A percentile compares a stretch with the other conserved stretches of the same genome.
phyloP scores from a whole-genome alignment of 345 rosid genomes.

The Isatis tinctoria region DNA sequence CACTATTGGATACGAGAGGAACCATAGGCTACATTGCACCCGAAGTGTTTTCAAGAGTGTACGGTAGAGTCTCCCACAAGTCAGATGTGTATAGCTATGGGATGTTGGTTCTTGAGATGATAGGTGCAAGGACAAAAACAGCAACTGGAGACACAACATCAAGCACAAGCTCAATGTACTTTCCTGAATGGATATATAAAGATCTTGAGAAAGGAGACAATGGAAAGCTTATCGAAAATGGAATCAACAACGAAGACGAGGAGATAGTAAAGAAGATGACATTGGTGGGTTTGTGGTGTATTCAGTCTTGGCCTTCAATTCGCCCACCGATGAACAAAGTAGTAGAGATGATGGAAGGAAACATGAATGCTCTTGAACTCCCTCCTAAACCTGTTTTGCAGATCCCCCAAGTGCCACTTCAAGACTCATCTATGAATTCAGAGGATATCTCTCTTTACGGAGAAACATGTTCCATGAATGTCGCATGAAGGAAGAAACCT shows the following conservation, averaged over 20 bases:
- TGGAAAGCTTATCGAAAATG: neutral
- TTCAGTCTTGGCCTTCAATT: slow-evolving; percentile 5
- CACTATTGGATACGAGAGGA: slow-evolving; percentile 39
- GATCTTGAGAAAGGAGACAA: slow-evolving; percentile 20
- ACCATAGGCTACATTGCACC: slow-evolving; percentile 49
- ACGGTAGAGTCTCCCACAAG: slow-evolving; percentile 40
- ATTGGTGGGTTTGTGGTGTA: slow-evolving; percentile 32
- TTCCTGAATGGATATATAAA: slow-evolving; percentile 35
- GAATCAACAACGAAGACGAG: neutral
- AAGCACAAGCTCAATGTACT: slow-evolving; percentile 25
- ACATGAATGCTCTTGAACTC: slow-evolving; percentile 7
- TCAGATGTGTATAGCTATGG: slow-evolving; percentile 51
- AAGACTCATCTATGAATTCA: neutral
- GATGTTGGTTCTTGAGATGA: slow-evolving; percentile 44
- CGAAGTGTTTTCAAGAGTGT: slow-evolving; percentile 29
- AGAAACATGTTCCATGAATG: neutral
- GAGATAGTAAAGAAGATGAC: slow-evolving; percentile 27
- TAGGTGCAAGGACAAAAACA: slow-evolving; percentile 27
- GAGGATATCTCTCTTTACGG: neutral
- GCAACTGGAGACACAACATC: no score
- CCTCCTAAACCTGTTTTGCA: slow-evolving; percentile 20
- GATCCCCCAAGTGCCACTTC: neutral
- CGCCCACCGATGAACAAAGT: slow-evolving; percentile 6
- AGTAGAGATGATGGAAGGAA: slow-evolving; percentile 35
- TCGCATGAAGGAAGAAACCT: neutral